Conservation (phyloP, 2,329 filamentous ascomycete species). For the Aspergillus versicolor region DNA sequence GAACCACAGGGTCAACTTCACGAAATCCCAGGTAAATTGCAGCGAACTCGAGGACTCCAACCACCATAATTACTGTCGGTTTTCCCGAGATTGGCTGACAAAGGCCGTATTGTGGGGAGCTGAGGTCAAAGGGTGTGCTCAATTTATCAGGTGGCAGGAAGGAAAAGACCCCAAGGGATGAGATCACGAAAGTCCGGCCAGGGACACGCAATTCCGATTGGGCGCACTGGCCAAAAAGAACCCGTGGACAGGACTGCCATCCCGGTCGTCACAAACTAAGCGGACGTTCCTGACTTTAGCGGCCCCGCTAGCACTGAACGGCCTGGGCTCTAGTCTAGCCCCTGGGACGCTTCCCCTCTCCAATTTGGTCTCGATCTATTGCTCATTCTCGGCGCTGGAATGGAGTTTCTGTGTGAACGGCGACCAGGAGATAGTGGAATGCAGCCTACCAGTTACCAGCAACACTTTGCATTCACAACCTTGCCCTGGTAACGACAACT, state of each 20-base stretch:
- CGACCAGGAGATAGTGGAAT: not conserved
- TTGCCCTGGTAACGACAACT: not conserved
- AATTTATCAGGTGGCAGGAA: not conserved
- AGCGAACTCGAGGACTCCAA: not conserved
- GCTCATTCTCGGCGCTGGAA: not conserved
- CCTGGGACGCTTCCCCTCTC: conserved; percentile 1
- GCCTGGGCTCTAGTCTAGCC: conserved; percentile 5
- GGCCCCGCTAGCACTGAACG: not conserved
- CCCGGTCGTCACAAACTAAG: not conserved
- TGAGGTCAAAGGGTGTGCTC: not conserved
- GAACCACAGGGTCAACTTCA: not conserved
- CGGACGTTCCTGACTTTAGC: conserved; percentile 11
- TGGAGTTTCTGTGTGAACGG: not conserved
- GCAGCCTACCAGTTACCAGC: not conserved
- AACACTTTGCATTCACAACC: not conserved
- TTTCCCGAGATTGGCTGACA: not conserved
- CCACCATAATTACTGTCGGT: not conserved
- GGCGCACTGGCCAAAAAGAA: not conserved
- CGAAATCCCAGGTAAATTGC: not conserved
- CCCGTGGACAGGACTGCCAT: not conserved
- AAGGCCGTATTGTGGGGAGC: not conserved
- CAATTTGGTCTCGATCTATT: conserved; percentile 8
- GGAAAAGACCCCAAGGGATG: not conserved
- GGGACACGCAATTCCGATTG: not conserved
- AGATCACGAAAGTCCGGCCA: conserved; percentile 1